Evolutionary conservation across 2,329 filamentous ascomycete species (phyloP), one percentile per base, ranked within the genome.

Genomic region (Xylariales sp.): DNA sequence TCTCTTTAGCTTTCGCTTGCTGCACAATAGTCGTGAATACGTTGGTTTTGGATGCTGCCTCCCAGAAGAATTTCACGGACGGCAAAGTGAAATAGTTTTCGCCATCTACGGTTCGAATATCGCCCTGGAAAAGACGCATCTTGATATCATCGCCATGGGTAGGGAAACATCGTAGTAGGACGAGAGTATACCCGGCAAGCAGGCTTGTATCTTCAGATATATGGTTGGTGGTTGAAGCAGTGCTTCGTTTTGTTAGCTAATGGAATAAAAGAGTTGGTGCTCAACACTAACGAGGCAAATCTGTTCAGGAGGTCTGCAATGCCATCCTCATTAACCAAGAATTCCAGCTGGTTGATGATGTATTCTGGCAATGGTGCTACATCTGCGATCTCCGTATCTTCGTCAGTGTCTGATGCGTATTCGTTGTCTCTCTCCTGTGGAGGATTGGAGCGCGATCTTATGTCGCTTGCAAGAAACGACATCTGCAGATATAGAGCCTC

Each of bases 111-210:
- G 65, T 73, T 2, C 84, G 80, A 4, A 92, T 84, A 50, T 91
- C 89, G 0, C 93, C 92, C 48, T 96, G 85, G 76, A 96, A 98
- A 0, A 98, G 83, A 82, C 93, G 95, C 93, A 98, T 97, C 28
- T 94, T 91, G 68, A 97, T 97, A 67, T 97, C 94, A 75, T 97
- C 94, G 3, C 90, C 90, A 67, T 89, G 87, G 6, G 85, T 83
- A 8, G 95, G 94, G 72, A 98, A 98, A 73, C 94, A 94, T 66
- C 92, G 89, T 3, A 98, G 83, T 3, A 99, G 82, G 0, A 93
- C 94, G 46, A 98, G 83, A 2, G 94, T 93, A 76, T 97, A 98
- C 34, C 91, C 93, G 12, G 95, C 93, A 46, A 97, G 83, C 12
- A 93, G 82, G 72, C 91, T 91, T 1, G 92, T 90, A 76, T 92